Percentiles rank a stretch among this genome's conserved stretches.
These are phyloP conservation scores for Crepidotus sp. DNA, from an alignment of 1,284 basidiomycete genomes.

Conservation along the genomic window DNA sequence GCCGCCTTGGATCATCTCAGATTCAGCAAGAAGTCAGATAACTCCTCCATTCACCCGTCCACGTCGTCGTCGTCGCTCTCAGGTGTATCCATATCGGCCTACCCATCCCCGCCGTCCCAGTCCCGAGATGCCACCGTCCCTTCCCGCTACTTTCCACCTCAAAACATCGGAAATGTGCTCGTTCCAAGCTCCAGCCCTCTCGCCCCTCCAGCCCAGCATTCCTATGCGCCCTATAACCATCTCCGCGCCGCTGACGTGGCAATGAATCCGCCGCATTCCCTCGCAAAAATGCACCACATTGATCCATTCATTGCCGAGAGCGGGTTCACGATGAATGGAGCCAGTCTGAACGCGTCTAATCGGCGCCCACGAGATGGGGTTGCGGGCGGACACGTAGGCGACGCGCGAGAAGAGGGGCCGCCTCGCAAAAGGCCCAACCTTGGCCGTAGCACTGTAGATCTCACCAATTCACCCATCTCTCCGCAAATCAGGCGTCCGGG, in stretches of 20 bases:
- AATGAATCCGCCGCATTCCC: slow-evolving; percentile 21
- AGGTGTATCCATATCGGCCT: slow-evolving; percentile 8
- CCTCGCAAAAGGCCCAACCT: slow-evolving; percentile 61
- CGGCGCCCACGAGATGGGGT: slow-evolving; percentile 34
- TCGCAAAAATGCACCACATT: slow-evolving; percentile 27
- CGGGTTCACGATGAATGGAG: slow-evolving; percentile 41
- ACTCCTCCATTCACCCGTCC: slow-evolving; percentile 27
- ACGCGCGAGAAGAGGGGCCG: slow-evolving; percentile 40
- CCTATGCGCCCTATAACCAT: slow-evolving; percentile 31
- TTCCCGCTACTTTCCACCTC: slow-evolving; percentile 34
- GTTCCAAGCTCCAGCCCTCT: slow-evolving; percentile 69
- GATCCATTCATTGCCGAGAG: slow-evolving; percentile 57
- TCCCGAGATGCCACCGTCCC: slow-evolving; percentile 47
- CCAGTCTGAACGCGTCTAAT: slow-evolving; percentile 32
- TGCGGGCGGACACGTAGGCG: slow-evolving; percentile 26
- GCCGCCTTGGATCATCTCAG: slow-evolving; percentile 51
- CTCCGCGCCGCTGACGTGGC: slow-evolving; percentile 34
- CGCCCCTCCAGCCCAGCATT: slow-evolving; percentile 24
- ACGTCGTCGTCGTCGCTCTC: slow-evolving; percentile 19
- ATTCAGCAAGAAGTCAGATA: slow-evolving; percentile 42
- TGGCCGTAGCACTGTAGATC: slow-evolving; percentile 35
- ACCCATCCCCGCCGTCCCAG: slow-evolving; percentile 27
- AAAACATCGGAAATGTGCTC: slow-evolving; percentile 46
- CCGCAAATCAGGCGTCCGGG: slow-evolving; percentile 47
- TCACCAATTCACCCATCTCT: slow-evolving; percentile 41